These are phyloP conservation scores for Gracilaria caudata DNA, from an alignment of 23 red algal genomes.

Conservation along the genomic window DNA sequence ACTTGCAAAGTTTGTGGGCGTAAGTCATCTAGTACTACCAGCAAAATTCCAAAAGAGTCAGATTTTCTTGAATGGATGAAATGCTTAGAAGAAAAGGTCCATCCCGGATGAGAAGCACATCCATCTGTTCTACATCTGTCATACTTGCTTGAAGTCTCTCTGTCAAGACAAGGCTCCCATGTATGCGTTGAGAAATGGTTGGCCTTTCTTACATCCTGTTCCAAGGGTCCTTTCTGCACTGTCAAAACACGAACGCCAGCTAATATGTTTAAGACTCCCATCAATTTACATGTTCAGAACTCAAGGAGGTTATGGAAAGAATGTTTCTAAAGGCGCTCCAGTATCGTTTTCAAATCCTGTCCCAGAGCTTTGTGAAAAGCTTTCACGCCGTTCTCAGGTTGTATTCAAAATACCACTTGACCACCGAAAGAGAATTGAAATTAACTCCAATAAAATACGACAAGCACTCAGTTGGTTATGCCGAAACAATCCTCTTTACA, in stretches of 20 bases:
- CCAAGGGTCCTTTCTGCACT: too few species aligned
- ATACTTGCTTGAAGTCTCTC: too few species aligned
- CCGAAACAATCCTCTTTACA: background rate
- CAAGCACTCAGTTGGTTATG: background rate
- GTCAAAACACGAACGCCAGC: too few species aligned
- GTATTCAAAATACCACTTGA: background rate
- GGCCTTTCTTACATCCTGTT: too few species aligned
- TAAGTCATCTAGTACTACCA: too few species aligned
- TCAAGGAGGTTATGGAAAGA: background rate
- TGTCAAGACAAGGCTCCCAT: too few species aligned
- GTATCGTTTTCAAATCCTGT: background rate
- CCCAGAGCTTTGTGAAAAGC: background rate
- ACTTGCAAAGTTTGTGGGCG: too few species aligned
- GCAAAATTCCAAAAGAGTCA: too few species aligned
- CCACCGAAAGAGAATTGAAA: background rate
- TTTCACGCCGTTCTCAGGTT: background rate
- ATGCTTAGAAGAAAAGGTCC: background rate
- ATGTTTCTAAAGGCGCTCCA: background rate
- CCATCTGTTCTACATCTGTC: too few species aligned
- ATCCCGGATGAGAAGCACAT: background rate
- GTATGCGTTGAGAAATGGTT: too few species aligned
- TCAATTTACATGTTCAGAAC: background rate
- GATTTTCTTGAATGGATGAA: too few species aligned
- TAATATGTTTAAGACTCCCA: background rate
- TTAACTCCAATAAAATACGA: background rate